Evolutionary conservation across 495 filamentous ascomycete species (phyloP), one percentile per base, ranked within the genome.

Genomic region (Xylaria sp.): DNA sequence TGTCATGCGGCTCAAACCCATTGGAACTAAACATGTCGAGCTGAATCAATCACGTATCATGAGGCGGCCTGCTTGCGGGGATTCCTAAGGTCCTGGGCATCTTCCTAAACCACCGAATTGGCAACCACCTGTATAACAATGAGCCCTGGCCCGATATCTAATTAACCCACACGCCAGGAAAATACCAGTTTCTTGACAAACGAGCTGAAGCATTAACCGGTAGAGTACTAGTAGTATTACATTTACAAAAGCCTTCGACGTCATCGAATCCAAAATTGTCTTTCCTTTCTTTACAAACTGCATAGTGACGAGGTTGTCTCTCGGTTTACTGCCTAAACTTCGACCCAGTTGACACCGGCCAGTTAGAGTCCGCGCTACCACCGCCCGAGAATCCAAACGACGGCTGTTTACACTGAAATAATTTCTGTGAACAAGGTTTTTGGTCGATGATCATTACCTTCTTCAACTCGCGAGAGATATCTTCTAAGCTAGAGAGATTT

Each of bases 401-500:
- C 2, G 48, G 35, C 35, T 19, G 1, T 26, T n/a, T 55, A 29
- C 46, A 67, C 46, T 8, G 35, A 55, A 0, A 46, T 1, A 26
- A 41, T 12, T 55, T 31, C 64, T 48, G 29, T 43, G 21, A 29
- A 43, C 64, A 67, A 67, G 64, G 64, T 67, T 55, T 55, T 12
- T 67, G n/a, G 29, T 55, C n/a, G 64, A 67, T 41, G 64, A 67
- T 67, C 64, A 35, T 55, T 67, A 11, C 64, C 48, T 40, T 55
- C 64, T 67, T 67, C 31, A 48, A 41, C 14, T 26, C 3, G 26
- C 5, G 35, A 43, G 29, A 41, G 29, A 44, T 35, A 12, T 40
- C 19, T 41, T 19, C 14, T 17, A 12, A 14, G 37, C 43, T 26
- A 24, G 43, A 11, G 6, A 43, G 44, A 65, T 48, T 55, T 24